phyloP scores from a whole-genome alignment of 805 yeast genomes.

The Saccharomycopsis selenospora region DNA sequence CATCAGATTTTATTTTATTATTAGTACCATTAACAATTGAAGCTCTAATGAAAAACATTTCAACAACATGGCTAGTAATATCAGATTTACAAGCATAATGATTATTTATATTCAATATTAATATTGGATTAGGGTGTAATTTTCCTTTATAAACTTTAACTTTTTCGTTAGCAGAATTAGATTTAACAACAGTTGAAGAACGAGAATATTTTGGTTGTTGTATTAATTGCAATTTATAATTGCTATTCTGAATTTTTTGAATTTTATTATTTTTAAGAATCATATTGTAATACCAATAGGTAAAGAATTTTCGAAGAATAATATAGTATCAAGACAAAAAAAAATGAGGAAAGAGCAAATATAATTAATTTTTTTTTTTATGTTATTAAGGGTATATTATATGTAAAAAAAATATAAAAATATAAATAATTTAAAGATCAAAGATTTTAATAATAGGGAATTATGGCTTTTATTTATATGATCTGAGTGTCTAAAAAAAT shows the following conservation, averaged over 20 bases:
- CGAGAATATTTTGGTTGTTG: conserved; percentile 1
- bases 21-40: neutral
- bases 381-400: too few species aligned
- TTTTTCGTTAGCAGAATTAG: neutral
- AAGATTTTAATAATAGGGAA: too few species aligned
- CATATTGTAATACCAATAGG: too few species aligned
- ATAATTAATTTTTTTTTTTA: too few species aligned
- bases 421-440: too few species aligned
- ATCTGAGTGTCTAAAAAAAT: too few species aligned
- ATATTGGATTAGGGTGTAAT: conserved; percentile 6
- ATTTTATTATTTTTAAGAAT: too few species aligned
- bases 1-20: neutral
- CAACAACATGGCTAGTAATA: conserved; percentile 2
- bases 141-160: conserved; percentile 2
- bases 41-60: conserved; percentile 3
- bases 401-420: too few species aligned
- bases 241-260: neutral
- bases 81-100: neutral
- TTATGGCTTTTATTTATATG: too few species aligned
- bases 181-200: neutral
- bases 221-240: neutral
- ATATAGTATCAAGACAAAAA: too few species aligned
- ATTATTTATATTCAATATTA: neutral
- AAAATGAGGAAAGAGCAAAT: too few species aligned
- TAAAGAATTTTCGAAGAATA: too few species aligned